These are phyloP conservation scores for Apiospora rasikravindrae DNA, from an alignment of 2,329 filamentous ascomycete genomes.

Conservation along the genomic window DNA sequence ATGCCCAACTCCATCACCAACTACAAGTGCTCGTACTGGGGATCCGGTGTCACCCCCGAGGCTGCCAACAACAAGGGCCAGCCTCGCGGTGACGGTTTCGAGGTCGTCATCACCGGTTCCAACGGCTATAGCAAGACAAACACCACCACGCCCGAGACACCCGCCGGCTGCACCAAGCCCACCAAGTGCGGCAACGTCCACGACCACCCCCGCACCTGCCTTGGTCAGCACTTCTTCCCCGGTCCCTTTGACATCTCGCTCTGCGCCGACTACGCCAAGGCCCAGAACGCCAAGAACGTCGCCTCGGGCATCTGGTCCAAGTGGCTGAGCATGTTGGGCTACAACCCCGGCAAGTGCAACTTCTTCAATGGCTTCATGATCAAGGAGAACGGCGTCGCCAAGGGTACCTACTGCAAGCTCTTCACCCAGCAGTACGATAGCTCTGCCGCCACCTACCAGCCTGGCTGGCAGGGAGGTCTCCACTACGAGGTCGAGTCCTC, in stretches of 20 bases:
- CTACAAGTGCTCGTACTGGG: slow-evolving; percentile 46
- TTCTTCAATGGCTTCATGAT: slow-evolving; percentile 27
- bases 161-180: slow-evolving; percentile 24
- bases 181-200: slow-evolving; percentile 21
- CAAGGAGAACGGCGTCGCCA: slow-evolving; percentile 21
- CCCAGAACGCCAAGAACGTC: slow-evolving; percentile 23
- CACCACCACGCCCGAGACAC: slow-evolving; percentile 24
- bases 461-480: slow-evolving; percentile 15
- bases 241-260: slow-evolving; percentile 22
- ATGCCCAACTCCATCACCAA: slow-evolving; percentile 43
- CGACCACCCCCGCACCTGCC: slow-evolving; percentile 24
- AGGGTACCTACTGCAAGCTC: slow-evolving; percentile 25
- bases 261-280: slow-evolving; percentile 23
- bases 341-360: slow-evolving; percentile 24
- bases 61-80: slow-evolving; percentile 29
- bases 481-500: slow-evolving; percentile 20
- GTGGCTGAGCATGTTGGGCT: slow-evolving; percentile 20
- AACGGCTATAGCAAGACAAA: slow-evolving; percentile 25
- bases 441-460: slow-evolving; percentile 13
- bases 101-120: slow-evolving; percentile 24
- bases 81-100: slow-evolving; percentile 23
- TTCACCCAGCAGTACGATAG: slow-evolving; percentile 23
- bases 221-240: slow-evolving; percentile 24
- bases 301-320: neutral
- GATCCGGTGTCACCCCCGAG: slow-evolving; percentile 37